A percentile compares a stretch with the other conserved stretches of the same genome.
phyloP scores from a whole-genome alignment of 2,329 filamentous ascomycete genomes.

The Calonectria pteridis region DNA sequence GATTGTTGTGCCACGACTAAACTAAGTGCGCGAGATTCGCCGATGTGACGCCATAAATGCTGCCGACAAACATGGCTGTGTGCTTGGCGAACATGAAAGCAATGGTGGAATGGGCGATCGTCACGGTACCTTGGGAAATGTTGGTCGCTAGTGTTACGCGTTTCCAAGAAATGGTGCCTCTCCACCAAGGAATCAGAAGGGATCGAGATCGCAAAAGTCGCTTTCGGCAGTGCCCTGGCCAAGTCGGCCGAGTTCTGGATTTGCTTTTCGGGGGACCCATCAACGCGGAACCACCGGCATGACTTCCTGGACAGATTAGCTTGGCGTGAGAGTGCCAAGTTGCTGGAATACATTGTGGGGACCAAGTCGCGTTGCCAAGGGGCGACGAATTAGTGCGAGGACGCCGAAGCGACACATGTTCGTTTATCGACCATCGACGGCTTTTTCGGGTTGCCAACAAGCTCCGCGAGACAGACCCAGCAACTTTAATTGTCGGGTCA shows the following conservation, averaged over 20 bases:
- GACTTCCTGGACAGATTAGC: constrained; percentile 23
- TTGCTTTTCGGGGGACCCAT: constrained; percentile 35
- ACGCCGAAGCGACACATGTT: background rate
- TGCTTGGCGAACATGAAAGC: constrained; percentile 6
- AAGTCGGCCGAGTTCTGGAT: constrained; percentile 8
- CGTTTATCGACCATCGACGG: background rate
- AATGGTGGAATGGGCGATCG: constrained; percentile 23
- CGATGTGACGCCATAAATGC: constrained; percentile 26
- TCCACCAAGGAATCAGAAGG: constrained; percentile 17
- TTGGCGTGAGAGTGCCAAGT: constrained; percentile 25
- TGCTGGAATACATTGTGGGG: constrained; percentile 38
- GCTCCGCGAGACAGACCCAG: background rate
- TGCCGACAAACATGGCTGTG: constrained; percentile 28
- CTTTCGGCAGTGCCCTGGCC: constrained; percentile 2
- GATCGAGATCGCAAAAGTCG: constrained; percentile 38
- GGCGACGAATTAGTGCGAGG: background rate
- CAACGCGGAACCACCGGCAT: constrained; percentile 36
- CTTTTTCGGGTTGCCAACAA: background rate
- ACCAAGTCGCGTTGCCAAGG: constrained; percentile 12
- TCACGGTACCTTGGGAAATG: constrained; percentile 11
- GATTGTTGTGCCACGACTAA: constrained; percentile 30
- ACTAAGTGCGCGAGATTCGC: constrained; percentile 31
- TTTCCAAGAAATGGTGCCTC: constrained; percentile 24
- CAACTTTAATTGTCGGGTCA: background rate
- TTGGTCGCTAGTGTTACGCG: constrained; percentile 23